phyloP scores from a whole-genome alignment of 176 grass and related monocot species.

The Raddia guianensis region DNA sequence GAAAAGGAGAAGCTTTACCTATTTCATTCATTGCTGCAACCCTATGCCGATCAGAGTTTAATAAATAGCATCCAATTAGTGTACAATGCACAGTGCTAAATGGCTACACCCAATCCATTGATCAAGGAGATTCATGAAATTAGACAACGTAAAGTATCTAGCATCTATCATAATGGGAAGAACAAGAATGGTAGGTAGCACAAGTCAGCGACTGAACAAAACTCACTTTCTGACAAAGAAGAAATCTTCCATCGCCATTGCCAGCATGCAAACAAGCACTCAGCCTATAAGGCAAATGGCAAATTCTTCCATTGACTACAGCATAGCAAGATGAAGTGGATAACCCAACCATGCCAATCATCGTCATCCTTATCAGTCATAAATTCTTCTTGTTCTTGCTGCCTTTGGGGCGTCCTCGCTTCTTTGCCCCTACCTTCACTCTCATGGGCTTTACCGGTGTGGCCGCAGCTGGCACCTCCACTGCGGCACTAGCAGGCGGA shows the following conservation, averaged over 20 bases:
- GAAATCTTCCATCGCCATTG: constrained; percentile 7
- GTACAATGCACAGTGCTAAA: constrained; percentile 18
- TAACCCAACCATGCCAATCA: not conserved
- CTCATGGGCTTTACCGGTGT: constrained; percentile 30
- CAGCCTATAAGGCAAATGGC: not conserved
- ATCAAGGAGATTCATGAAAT: constrained; percentile 11
- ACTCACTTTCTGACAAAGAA: constrained; percentile 31
- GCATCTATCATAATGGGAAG: constrained; percentile 33
- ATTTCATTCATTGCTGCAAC: constrained; percentile 33
- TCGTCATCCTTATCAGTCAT: constrained; percentile 34
- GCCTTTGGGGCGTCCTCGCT: constrained; percentile 60
- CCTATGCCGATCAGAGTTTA: constrained; percentile 29
- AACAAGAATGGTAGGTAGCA: not conserved
- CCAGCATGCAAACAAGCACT: constrained; percentile 13
- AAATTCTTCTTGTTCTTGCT: constrained; percentile 61
- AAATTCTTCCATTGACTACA: constrained; percentile 13
- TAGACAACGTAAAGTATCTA: constrained; percentile 40
- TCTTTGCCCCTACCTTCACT: constrained; percentile 53
- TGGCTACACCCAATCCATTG: not conserved
- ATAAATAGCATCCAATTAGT: constrained; percentile 21
- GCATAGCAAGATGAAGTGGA: constrained; percentile 7
- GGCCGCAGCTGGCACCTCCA: not conserved
- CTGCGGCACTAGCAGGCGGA: constrained; percentile 6
- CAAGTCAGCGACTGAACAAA: not conserved
- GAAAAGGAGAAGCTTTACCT: not conserved